Evolutionary conservation across 495 filamentous ascomycete species (phyloP), one percentile per base, ranked within the genome.

Genomic region (Bombardia bombarda): DNA sequence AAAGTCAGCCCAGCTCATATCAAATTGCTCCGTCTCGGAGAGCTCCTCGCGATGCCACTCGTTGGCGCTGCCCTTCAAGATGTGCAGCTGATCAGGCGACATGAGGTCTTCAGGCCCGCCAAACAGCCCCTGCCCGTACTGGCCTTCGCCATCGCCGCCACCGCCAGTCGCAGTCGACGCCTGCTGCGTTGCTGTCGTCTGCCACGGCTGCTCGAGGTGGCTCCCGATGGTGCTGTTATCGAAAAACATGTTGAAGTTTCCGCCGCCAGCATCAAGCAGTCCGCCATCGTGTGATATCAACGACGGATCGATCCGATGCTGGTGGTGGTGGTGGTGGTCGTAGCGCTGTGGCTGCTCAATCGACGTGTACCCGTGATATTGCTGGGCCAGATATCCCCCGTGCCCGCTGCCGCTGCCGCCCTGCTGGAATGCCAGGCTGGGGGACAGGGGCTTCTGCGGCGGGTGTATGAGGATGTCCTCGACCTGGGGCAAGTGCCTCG

Each of bases 401-500:
- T 6, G 25, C 31, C 32, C 32, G 46, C 21, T 47, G 48, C 7
- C 30, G 40, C 31, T 35, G 50, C 31, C 47, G 5, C 1, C 34
- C 33, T 44, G 45, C 39, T 47, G 46, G 46, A 65, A 67, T 21
- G 52, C 58, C 21, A 63, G 53, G 28, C 49, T 54, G 1, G 63
- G 67, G 12, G 70, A 64, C 19, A 64, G 63, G 28, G 65, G 68
- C 45, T 65, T 70, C n/a, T n/a, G n/a, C n/a, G n/a, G n/a, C n/a
- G n/a, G n/a, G 38, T 60, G 71, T 43, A 75, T 61, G 22, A 73
- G 56, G 7, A 75, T 56, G 34, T 81, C 76, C 50, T 79, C 74
- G 12, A 72, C 62, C 62, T 67, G 48, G 56, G 20, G 41, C 22
- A 47, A 40, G 51, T 53, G 44, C 49, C 45, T 51, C 62, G 42